These are phyloP conservation scores for Beverwykella pulmonaria DNA, from an alignment of 495 filamentous ascomycete genomes.

Conservation along the genomic window DNA sequence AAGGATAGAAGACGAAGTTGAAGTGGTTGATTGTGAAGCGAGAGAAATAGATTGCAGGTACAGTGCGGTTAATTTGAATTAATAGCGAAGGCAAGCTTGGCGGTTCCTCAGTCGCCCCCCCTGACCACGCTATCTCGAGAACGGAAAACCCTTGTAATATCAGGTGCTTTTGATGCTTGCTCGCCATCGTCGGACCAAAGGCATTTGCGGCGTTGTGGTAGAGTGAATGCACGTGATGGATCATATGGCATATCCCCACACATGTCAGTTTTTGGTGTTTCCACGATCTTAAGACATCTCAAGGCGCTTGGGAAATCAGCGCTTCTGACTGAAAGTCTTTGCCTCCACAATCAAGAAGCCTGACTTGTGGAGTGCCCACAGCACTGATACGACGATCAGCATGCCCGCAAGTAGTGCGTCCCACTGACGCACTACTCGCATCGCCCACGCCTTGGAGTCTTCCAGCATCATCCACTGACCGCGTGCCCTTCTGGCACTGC, in stretches of 20 bases:
- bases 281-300: background rate
- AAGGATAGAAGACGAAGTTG: constrained; percentile 2
- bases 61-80: constrained; percentile 32
- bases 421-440: constrained; percentile 42
- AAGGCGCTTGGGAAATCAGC: background rate
- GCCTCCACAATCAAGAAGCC: constrained; percentile 13
- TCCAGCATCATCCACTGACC: constrained; percentile 46
- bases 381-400: constrained; percentile 39
- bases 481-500: constrained; percentile 46
- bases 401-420: constrained; percentile 46
- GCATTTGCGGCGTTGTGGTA: constrained; percentile 10
- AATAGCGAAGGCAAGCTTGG: constrained; percentile 8
- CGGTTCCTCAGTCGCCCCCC: constrained; percentile 11
- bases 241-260: background rate
- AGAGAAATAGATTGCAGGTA: constrained; percentile 31
- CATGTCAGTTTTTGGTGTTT: background rate
- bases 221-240: constrained; percentile 8
- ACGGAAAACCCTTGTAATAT: background rate
- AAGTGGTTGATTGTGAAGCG: constrained; percentile 25
- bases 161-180: background rate
- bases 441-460: constrained; percentile 39
- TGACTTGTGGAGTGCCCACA: constrained; percentile 24
- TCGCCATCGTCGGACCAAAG: constrained; percentile 17
- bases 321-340: background rate
- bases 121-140: constrained; percentile 5